A percentile compares a stretch with the other conserved stretches of the same genome.
Evolutionary conservation across 768 basidiomycete species (phyloP).

Genomic region (Tylopilus rubrobrunneus): DNA sequence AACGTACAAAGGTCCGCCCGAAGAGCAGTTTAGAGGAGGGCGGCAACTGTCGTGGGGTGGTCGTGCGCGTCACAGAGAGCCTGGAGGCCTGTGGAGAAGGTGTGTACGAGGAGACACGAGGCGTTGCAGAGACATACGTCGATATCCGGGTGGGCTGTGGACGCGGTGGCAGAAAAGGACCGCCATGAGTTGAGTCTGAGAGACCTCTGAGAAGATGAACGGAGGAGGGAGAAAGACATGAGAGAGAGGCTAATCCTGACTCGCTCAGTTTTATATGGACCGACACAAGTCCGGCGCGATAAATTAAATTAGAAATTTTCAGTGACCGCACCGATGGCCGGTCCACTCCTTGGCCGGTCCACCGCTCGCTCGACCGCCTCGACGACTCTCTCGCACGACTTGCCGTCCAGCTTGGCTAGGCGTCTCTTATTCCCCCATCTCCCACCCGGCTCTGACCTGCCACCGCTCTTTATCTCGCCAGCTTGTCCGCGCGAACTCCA

Average conservation of each 20-base stretch:
- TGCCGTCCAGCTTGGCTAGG: slow-evolving; percentile 38
- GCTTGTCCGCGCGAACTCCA: slow-evolving; percentile 51
- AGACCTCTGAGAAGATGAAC: not conserved
- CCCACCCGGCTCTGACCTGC: slow-evolving; percentile 40
- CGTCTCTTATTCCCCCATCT: slow-evolving; percentile 65
- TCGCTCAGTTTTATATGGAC: slow-evolving; percentile 23
- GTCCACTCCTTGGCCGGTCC: slow-evolving; percentile 4
- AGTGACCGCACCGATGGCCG: slow-evolving; percentile 3
- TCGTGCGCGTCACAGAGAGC: slow-evolving; percentile 46
- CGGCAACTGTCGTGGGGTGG: slow-evolving; percentile 58
- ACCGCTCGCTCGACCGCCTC: slow-evolving; percentile 22
- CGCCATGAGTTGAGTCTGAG: slow-evolving; percentile 8
- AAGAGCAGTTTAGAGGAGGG: slow-evolving; percentile 69
- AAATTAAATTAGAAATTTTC: not conserved
- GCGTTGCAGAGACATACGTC: slow-evolving; percentile 36
- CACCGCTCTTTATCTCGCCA: slow-evolving; percentile 49
- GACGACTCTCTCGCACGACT: slow-evolving; percentile 16
- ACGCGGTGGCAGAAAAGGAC: slow-evolving; percentile 11
- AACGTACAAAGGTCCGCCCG: slow-evolving; percentile 76
- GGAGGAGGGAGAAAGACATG: slow-evolving; percentile 22
- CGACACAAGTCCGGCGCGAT: no score
- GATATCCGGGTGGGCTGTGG: slow-evolving; percentile 43
- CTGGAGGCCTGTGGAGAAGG: slow-evolving; percentile 41
- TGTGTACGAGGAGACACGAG: not conserved
- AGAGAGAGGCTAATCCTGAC: not conserved